Evolutionary conservation across 768 basidiomycete genomes (phyloP), one percentile per base, ranked within the genome.

Genomic region (Erythrobasidium yunnanense): DNA sequence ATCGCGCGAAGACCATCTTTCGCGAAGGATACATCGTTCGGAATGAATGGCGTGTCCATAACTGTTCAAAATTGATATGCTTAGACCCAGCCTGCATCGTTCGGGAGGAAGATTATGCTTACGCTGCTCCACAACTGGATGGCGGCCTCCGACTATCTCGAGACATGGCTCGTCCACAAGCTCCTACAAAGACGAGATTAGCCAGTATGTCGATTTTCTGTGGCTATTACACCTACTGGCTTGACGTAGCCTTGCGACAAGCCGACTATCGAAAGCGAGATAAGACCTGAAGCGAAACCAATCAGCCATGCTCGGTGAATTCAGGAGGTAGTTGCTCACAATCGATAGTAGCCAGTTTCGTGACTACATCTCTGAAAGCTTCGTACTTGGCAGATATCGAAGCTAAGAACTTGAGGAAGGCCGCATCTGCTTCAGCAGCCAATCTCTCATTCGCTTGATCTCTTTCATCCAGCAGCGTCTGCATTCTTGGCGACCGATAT

Each of bases 101-200:
- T 18, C n/a, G 7, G 52, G 22, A 54, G n/a, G n/a, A 3, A 54
- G 4, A 33, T n/a, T 22, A 23, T 29, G n/a, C 55, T n/a, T 29
- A 58, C 56, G 27, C 18, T 34, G 34, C 75, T 95, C 92, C 17
- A 92, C 83, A 83, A 97, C 90, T 0, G 93, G 93, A 78, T 99
- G 93, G 11, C 90, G 81, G 0, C 89, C 92, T n/a, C 85, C 83
- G 11, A 81, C 76, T 30, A 96, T 87, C 67, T 88, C 84, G 13
- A 96, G 78, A 25, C 84, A 81, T 4, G 75, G 74, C 29, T 84
- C 82, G 5, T 84, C 81, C 0, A 82, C 82, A 71, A 95, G 87
- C 67, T 80, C 77, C 0, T 93, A 92, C 50, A 17, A 3, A 25
- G 3, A 8, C 25, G 15, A 20, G 4, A 23, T 45, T 2, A 58